Evolutionary conservation across 176 grass and related monocot genomes (phyloP).

Genomic region (Puccinellia tenuiflora): DNA sequence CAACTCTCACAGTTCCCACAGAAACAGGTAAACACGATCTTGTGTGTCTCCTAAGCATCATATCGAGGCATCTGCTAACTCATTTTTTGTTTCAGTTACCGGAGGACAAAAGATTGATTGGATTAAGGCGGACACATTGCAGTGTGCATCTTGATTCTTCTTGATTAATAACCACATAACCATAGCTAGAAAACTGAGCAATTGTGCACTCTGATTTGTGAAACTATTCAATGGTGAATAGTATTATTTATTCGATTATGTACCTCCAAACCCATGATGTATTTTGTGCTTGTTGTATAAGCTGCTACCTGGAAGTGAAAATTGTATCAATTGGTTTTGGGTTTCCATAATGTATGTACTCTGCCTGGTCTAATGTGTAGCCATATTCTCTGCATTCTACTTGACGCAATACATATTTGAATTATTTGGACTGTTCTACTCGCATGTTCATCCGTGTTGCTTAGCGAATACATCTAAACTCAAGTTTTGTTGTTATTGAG

Average conservation of each 20-base stretch:
- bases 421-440: neutral
- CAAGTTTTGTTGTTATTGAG: neutral
- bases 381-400: neutral
- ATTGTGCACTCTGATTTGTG: slow-evolving; percentile 25
- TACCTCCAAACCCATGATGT: slow-evolving; percentile 4
- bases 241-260: slow-evolving; percentile 30
- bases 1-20: slow-evolving; percentile 44
- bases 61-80: neutral
- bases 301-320: neutral
- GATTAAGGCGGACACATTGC: slow-evolving; percentile 18
- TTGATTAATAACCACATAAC: slow-evolving; percentile 26
- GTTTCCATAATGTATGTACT: neutral
- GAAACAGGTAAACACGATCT: slow-evolving; percentile 5
- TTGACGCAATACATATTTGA: neutral
- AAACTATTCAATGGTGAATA: neutral
- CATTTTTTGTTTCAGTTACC: slow-evolving; percentile 22
- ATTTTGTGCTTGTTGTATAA: slow-evolving; percentile 29
- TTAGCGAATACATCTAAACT: neutral
- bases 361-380: neutral
- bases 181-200: neutral
- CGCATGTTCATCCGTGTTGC: neutral
- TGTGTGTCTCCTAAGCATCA: neutral
- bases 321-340: neutral
- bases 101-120: slow-evolving; percentile 35
- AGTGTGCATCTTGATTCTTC: slow-evolving; percentile 39